Percentiles rank a stretch among this genome's conserved stretches.
Conservation (phyloP, 2,329 filamentous ascomycete genomes). For the Aureobasidium sp. region DNA sequence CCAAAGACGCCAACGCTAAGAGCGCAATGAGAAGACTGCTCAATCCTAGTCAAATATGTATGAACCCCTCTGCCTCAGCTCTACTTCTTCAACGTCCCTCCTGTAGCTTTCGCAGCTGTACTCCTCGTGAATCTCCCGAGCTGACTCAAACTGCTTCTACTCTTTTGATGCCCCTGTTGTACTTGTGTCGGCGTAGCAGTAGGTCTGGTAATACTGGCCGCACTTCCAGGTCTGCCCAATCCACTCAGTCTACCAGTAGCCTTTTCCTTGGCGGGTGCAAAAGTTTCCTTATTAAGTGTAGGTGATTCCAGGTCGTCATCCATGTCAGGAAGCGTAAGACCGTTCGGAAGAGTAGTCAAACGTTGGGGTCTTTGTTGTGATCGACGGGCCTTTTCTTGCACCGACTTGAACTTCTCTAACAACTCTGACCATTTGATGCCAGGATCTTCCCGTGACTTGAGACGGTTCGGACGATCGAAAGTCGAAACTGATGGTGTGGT, state of each 20-base stretch:
- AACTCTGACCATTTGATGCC: constrained; percentile 90
- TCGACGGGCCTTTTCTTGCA: constrained; percentile 87
- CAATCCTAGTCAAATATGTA: too few species aligned
- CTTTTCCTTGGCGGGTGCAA: constrained; percentile 10
- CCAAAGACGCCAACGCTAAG: background rate
- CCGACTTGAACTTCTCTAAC: constrained; percentile 92
- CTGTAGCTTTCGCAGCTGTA: constrained; percentile 13
- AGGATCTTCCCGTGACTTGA: constrained; percentile 82
- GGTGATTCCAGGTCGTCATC: constrained; percentile 14
- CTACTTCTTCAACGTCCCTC: constrained; percentile 3
- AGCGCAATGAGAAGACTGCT: background rate
- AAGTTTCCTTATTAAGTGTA: constrained; percentile 7
- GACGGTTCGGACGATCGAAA: constrained; percentile 67
- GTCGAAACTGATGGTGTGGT: constrained; percentile 33
- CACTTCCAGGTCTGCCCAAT: constrained; percentile 27
- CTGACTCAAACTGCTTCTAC: constrained; percentile 47
- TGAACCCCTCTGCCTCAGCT: too few species aligned
- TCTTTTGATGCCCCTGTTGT: constrained; percentile 29
- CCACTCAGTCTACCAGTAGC: constrained; percentile 19
- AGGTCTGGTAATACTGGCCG: constrained; percentile 21
- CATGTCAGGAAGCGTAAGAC: constrained; percentile 5
- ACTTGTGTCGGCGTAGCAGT: constrained; percentile 16
- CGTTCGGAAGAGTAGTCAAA: constrained; percentile 13
- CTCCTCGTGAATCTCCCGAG: constrained; percentile 48
- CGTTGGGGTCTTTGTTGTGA: constrained; percentile 54